phyloP scores from a whole-genome alignment of 495 filamentous ascomycete genomes.

The Daldinia bambusicola region DNA sequence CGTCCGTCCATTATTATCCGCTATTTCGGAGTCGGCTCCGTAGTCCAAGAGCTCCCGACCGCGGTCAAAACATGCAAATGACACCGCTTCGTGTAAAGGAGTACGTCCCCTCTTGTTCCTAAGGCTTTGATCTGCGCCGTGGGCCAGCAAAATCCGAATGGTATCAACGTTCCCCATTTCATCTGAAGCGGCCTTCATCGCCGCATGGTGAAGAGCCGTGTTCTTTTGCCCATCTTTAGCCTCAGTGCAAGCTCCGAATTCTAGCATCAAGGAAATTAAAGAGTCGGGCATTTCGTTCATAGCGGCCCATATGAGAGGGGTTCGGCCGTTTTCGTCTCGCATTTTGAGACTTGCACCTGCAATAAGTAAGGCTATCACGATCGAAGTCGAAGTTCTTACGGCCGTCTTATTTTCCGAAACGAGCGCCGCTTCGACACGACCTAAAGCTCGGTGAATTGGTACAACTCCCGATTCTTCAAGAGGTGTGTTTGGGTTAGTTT shows the following conservation, averaged over 20 bases:
- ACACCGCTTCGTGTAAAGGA: constrained; percentile 44
- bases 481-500: constrained; percentile 23
- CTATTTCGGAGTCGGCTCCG: constrained; percentile 42
- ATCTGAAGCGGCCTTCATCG: constrained; percentile 36
- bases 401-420: constrained; percentile 27
- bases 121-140: constrained; percentile 40
- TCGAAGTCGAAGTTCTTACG: constrained; percentile 29
- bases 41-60: constrained; percentile 43
- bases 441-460: constrained; percentile 33
- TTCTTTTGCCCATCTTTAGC: constrained; percentile 42
- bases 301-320: constrained; percentile 46
- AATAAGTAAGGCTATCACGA: constrained; percentile 48
- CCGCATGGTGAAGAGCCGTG: constrained; percentile 47
- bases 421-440: constrained; percentile 25
- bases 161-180: constrained; percentile 38
- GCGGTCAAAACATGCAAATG: constrained; percentile 24
- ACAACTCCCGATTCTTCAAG: constrained; percentile 19
- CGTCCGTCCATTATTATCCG: constrained; percentile 34
- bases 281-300: constrained; percentile 41
- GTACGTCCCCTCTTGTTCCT: constrained; percentile 41
- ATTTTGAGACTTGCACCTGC: constrained; percentile 47
- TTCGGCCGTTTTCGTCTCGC: constrained; percentile 46
- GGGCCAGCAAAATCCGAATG: constrained; percentile 39
- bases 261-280: constrained; percentile 44
- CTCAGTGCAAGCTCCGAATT: constrained; percentile 38